These are phyloP conservation scores for Odontarrhena argentea DNA, from an alignment of 345 rosid species.

Conservation along the genomic window DNA sequence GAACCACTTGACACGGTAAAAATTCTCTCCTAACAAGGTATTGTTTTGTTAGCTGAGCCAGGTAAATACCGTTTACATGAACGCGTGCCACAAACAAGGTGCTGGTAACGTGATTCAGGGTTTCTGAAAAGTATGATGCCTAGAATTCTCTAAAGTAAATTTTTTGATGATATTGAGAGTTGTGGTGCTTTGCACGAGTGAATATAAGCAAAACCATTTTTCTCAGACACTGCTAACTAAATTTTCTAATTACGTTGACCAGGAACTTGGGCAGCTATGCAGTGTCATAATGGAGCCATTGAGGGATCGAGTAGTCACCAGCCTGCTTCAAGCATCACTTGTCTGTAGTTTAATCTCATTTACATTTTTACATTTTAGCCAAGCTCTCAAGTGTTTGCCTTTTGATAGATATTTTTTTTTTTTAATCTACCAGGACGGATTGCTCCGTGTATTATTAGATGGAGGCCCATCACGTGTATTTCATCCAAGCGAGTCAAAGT, in stretches of 20 bases:
- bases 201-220: not conserved
- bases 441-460: slow-evolving; percentile 81
- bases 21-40: slow-evolving; percentile 20
- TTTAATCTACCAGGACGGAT: slow-evolving; percentile 67
- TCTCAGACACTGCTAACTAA: slow-evolving; percentile 26
- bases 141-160: slow-evolving; percentile 18
- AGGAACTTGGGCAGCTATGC: slow-evolving; percentile 91
- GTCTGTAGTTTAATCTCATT: slow-evolving; percentile 49
- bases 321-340: slow-evolving; percentile 94
- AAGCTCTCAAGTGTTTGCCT: slow-evolving; percentile 30
- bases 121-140: slow-evolving; percentile 1
- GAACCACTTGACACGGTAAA: slow-evolving; percentile 85
- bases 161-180: not conserved
- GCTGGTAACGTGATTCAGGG: slow-evolving; percentile 12
- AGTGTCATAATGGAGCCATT: slow-evolving; percentile 78
- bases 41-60: slow-evolving; percentile 9
- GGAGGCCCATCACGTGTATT: slow-evolving; percentile 84
- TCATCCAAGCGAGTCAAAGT: slow-evolving; percentile 67
- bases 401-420: not conserved
- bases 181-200: not conserved
- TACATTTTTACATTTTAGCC: not conserved
- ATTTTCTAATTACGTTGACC: slow-evolving; percentile 32
- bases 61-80: slow-evolving; percentile 17
- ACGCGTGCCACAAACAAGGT: not conserved
- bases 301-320: slow-evolving; percentile 89